phyloP scores from a whole-genome alignment of 164 flowering plant species.

The Kingdonia uniflora region DNA sequence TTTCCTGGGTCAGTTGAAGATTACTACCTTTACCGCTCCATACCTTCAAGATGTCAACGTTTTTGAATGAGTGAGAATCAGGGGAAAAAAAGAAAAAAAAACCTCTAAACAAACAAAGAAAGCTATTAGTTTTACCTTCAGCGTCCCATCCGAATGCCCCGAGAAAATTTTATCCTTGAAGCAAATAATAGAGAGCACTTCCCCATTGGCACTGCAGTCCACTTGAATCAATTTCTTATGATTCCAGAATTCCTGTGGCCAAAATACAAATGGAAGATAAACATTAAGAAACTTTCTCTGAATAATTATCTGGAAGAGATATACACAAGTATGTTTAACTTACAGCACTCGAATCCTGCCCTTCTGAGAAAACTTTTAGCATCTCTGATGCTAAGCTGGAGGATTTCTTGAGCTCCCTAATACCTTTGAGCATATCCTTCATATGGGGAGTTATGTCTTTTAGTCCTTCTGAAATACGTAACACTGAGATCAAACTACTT shows the following conservation, averaged over 20 bases:
- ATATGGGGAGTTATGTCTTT: slow-evolving; percentile 29
- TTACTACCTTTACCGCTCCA: slow-evolving; percentile 50
- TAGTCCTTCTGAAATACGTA: slow-evolving; percentile 46
- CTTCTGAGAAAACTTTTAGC: slow-evolving; percentile 51
- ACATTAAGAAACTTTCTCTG: slow-evolving; percentile 1
- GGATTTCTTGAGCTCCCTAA: slow-evolving; percentile 59
- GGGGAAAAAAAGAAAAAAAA: not conserved
- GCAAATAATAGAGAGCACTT: slow-evolving; percentile 47
- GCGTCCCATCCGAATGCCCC: slow-evolving; percentile 78
- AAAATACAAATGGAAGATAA: not conserved
- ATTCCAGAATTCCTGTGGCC: slow-evolving; percentile 52
- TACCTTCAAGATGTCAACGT: slow-evolving; percentile 29
- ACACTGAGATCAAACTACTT: not conserved
- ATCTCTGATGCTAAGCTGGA: slow-evolving; percentile 49
- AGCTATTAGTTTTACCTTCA: slow-evolving; percentile 39
- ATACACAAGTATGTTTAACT: slow-evolving; percentile 16
- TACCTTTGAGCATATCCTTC: slow-evolving; percentile 54
- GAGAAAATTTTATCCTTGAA: slow-evolving; percentile 57
- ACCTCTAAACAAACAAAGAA: not conserved
- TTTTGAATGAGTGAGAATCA: too few species aligned
- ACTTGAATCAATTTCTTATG: slow-evolving; percentile 58
- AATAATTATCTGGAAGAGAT: not conserved
- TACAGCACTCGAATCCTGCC: slow-evolving; percentile 47
- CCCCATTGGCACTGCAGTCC: slow-evolving; percentile 61
- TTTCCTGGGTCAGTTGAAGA: slow-evolving; percentile 54